Evolutionary conservation across 2,329 filamentous ascomycete species (phyloP).

Genomic region (Diaporthe aspalathi): DNA sequence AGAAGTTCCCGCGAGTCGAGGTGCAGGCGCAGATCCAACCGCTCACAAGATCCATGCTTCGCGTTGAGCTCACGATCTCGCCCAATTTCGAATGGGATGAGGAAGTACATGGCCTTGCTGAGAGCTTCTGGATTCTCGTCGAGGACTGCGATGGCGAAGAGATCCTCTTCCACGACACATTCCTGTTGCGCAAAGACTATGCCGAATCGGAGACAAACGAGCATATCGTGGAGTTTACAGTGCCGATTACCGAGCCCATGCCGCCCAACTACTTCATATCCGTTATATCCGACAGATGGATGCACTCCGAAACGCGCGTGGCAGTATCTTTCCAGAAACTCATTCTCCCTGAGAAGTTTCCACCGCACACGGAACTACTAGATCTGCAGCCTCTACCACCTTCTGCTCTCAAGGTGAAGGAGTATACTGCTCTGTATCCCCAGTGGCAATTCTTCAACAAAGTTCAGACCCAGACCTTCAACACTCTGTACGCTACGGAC

Average conservation of each 20-base stretch:
- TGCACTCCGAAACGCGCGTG: slow-evolving; percentile 95
- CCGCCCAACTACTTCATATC: slow-evolving; percentile 99
- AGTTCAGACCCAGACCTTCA: slow-evolving; percentile 97
- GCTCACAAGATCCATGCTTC: slow-evolving; percentile 91
- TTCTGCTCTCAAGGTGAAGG: slow-evolving; percentile 85
- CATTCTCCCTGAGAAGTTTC: slow-evolving; percentile 94
- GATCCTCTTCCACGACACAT: slow-evolving; percentile 93
- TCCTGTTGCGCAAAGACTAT: slow-evolving; percentile 90
- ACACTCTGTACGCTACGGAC: slow-evolving; percentile 88
- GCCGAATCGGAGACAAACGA: slow-evolving; percentile 88
- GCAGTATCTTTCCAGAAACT: slow-evolving; percentile 96
- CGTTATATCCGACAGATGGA: slow-evolving; percentile 94
- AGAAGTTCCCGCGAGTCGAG: slow-evolving; percentile 93
- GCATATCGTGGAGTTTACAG: slow-evolving; percentile 95
- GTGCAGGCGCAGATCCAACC: slow-evolving; percentile 95
- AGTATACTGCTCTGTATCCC: slow-evolving; percentile 84
- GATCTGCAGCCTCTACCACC: slow-evolving; percentile 93
- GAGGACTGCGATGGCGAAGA: slow-evolving; percentile 98
- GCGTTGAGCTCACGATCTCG: slow-evolving; percentile 89
- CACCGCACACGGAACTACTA: slow-evolving; percentile 89
- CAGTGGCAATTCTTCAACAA: slow-evolving; percentile 93
- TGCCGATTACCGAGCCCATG: slow-evolving; percentile 97
- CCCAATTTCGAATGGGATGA: slow-evolving; percentile 98
- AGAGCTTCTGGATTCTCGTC: slow-evolving; percentile 96
- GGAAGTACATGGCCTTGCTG: slow-evolving; percentile 83